A percentile compares a stretch with the other conserved stretches of the same genome.
Evolutionary conservation across 257 asterid genomes (phyloP).

Genomic region (Linderniella brevidens): DNA sequence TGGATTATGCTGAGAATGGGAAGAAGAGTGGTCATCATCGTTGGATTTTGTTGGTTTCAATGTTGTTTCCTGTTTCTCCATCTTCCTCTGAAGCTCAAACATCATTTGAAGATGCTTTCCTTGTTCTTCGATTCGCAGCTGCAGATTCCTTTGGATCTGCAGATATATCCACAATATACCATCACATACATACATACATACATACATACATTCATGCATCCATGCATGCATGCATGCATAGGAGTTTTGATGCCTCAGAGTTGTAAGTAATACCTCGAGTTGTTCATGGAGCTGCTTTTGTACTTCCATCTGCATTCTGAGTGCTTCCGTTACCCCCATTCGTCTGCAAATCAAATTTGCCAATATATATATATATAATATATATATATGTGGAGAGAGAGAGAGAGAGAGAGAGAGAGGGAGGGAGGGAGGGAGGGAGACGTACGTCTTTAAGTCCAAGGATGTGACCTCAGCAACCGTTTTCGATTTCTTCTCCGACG

Average conservation of each 20-base stretch:
- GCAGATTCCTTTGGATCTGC: conserved; percentile 85
- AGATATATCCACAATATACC: neutral
- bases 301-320: conserved; percentile 9
- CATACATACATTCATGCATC: neutral
- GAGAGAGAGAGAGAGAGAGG: neutral
- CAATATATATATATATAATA: too few species aligned
- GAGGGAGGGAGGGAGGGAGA: neutral
- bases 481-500: conserved; percentile 43
- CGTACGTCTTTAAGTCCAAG: conserved; percentile 57
- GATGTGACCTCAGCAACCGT: conserved; percentile 57
- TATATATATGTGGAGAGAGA: neutral
- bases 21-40: too few species aligned
- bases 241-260: neutral
- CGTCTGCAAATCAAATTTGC: conserved; percentile 1
- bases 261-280: conserved; percentile 7
- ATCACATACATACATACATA: neutral
- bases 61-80: conserved; percentile 31
- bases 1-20: too few species aligned
- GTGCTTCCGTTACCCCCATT: conserved; percentile 5
- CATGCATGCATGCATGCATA: neutral
- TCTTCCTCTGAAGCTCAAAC: conserved; percentile 56
- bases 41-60: too few species aligned
- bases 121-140: conserved; percentile 83
- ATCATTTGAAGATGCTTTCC: conserved; percentile 68
- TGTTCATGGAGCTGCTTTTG: conserved; percentile 10